phyloP scores from a whole-genome alignment of 768 basidiomycete species.

The Tremella fuciformis region DNA sequence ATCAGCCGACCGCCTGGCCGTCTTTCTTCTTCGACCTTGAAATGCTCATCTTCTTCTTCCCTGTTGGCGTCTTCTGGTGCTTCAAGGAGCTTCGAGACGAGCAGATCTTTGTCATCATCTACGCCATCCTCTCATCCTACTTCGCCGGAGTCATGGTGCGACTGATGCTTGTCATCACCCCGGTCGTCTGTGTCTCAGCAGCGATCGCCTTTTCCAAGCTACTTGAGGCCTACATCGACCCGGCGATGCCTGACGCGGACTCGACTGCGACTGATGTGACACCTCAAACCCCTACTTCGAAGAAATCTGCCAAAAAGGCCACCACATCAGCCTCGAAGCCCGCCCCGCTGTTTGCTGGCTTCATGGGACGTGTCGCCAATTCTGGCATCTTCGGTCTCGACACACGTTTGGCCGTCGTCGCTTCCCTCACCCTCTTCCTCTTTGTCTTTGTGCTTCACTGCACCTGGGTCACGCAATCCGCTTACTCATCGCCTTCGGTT shows the following conservation, averaged over 20 bases:
- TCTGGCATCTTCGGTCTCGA: conserved; percentile 80
- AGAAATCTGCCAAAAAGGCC: conserved; percentile 64
- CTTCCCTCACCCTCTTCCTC: conserved; percentile 74
- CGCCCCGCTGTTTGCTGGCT: conserved; percentile 54
- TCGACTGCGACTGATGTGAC: conserved; percentile 34
- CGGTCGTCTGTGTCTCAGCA: conserved; percentile 89
- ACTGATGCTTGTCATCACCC: conserved; percentile 93
- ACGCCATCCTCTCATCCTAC: conserved; percentile 91
- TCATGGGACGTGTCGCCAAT: conserved; percentile 19
- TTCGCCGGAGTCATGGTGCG: conserved; percentile 99
- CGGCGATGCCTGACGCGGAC: conserved; percentile 62
- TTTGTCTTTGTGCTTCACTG: conserved; percentile 91
- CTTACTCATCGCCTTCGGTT: conserved; percentile 97
- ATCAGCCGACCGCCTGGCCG: conserved; percentile 99
- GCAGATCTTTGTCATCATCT: conserved; percentile 97
- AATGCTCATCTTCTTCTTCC: conserved; percentile 96
- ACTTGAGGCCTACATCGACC: conserved; percentile 86
- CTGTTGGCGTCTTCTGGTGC: conserved; percentile 88
- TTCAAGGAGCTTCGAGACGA: conserved; percentile 94
- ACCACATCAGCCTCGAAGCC: conserved; percentile 49
- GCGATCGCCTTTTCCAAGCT: conserved; percentile 86
- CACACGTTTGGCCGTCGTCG: conserved; percentile 69
- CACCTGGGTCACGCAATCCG: conserved; percentile 90
- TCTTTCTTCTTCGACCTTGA: conserved; percentile 99
- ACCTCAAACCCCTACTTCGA: conserved; percentile 53